phyloP scores from a whole-genome alignment of 176 grass and related monocot genomes.

The Otatea glauca region DNA sequence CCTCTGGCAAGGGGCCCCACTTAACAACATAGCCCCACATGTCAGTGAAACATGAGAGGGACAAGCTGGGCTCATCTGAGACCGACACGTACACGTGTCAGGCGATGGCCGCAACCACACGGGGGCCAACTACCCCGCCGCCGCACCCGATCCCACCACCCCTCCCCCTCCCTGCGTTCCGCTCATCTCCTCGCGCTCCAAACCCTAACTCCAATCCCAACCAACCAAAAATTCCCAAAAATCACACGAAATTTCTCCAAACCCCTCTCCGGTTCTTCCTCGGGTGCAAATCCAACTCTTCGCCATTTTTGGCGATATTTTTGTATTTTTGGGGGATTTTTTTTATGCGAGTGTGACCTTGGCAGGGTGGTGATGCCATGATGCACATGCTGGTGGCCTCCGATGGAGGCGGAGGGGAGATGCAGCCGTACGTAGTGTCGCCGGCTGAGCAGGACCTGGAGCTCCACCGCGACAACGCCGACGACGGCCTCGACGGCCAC shows the following conservation, averaged over 20 bases:
- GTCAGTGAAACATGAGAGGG: neutral
- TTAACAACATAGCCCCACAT: neutral
- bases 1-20: constrained; percentile 9
- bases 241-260: constrained; percentile 22
- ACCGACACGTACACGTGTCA: constrained; percentile 31
- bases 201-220: constrained; percentile 57
- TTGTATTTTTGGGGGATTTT: neutral
- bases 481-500: constrained; percentile 57
- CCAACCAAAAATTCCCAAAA: constrained; percentile 10
- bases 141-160: constrained; percentile 52
- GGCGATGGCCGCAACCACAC: neutral
- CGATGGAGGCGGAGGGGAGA: constrained; percentile 55
- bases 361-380: constrained; percentile 61
- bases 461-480: constrained; percentile 49
- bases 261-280: neutral
- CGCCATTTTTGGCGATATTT: constrained; percentile 5
- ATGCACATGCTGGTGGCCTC: constrained; percentile 67
- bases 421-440: constrained; percentile 26
- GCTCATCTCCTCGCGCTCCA: constrained; percentile 44
- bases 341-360: constrained; percentile 36
- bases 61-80: neutral
- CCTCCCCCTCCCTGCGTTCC: neutral
- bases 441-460: constrained; percentile 54
- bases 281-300: neutral
- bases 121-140: constrained; percentile 3